phyloP scores from a whole-genome alignment of 495 filamentous ascomycete species.

The Usnea hakonensis region DNA sequence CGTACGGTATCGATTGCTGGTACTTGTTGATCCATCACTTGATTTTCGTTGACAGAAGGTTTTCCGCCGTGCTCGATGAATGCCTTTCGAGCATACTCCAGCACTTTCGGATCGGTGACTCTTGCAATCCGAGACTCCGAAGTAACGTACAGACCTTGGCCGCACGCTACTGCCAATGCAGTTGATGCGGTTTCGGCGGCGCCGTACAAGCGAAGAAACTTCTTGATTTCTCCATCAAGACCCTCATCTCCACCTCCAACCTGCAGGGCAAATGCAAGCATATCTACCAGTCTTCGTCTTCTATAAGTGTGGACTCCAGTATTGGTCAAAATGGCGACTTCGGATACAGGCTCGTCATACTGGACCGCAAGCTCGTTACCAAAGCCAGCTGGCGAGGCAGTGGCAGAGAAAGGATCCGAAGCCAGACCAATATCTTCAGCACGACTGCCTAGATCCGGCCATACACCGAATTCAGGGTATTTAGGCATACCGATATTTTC shows the following conservation, averaged over 20 bases:
- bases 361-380: constrained; percentile 94
- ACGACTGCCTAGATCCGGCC: constrained; percentile 60
- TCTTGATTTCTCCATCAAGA: constrained; percentile 67
- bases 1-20: constrained; percentile 67
- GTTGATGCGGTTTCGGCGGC: constrained; percentile 79
- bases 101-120: constrained; percentile 70
- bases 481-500: constrained; percentile 45
- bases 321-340: constrained; percentile 87
- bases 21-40: constrained; percentile 51
- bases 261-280: constrained; percentile 76
- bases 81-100: constrained; percentile 73
- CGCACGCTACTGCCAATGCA: constrained; percentile 91
- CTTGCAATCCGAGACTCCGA: constrained; percentile 59
- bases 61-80: constrained; percentile 88
- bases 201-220: constrained; percentile 76
- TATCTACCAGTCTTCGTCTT: constrained; percentile 78
- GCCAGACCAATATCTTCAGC: constrained; percentile 71
- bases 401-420: constrained; percentile 59
- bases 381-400: constrained; percentile 66
- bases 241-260: constrained; percentile 69
- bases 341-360: constrained; percentile 70
- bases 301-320: constrained; percentile 78
- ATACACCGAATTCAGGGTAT: constrained; percentile 63
- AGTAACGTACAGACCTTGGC: constrained; percentile 72
- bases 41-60: constrained; percentile 66